Percentiles rank a stretch among this genome's conserved stretches.
These are phyloP conservation scores for Tricholoma terreum DNA, from an alignment of 768 basidiomycete genomes.

Conservation along the genomic window DNA sequence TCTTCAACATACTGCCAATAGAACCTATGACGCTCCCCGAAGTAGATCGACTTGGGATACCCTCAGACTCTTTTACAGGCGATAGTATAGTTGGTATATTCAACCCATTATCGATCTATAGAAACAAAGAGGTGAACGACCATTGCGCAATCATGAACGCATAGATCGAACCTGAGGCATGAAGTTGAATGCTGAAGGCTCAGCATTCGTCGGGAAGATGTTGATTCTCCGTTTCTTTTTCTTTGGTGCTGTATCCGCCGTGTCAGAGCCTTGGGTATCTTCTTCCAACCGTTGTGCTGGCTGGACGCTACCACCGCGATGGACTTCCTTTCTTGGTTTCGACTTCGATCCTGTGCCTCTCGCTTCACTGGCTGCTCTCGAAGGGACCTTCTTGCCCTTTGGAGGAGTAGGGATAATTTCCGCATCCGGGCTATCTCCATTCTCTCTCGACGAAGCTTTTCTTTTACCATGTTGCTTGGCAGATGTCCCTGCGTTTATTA, in stretches of 20 bases:
- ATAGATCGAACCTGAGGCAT: constrained; percentile 32
- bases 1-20: constrained; percentile 21
- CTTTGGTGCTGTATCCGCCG: constrained; percentile 34
- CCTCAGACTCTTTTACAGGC: constrained; percentile 57
- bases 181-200: constrained; percentile 45
- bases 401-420: constrained; percentile 15
- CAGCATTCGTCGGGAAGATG: constrained; percentile 45
- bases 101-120: constrained; percentile 41
- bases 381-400: constrained; percentile 14
- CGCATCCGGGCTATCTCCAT: constrained; percentile 11
- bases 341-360: constrained; percentile 2
- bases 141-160: not conserved
- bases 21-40: constrained; percentile 27
- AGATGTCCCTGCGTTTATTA: constrained; percentile 2
- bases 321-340: constrained; percentile 9
- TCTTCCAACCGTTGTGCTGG: constrained; percentile 4
- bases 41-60: constrained; percentile 45
- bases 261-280: constrained; percentile 2
- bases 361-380: not conserved
- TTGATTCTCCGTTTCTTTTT: constrained; percentile 74
- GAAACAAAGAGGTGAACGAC: constrained; percentile 1
- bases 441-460: constrained; percentile 24
- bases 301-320: constrained; percentile 14
- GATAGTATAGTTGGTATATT: constrained; percentile 67
- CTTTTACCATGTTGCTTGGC: constrained; percentile 22